These are phyloP conservation scores for Acacia concinna DNA, from an alignment of 331 rosid species.

Conservation along the genomic window DNA sequence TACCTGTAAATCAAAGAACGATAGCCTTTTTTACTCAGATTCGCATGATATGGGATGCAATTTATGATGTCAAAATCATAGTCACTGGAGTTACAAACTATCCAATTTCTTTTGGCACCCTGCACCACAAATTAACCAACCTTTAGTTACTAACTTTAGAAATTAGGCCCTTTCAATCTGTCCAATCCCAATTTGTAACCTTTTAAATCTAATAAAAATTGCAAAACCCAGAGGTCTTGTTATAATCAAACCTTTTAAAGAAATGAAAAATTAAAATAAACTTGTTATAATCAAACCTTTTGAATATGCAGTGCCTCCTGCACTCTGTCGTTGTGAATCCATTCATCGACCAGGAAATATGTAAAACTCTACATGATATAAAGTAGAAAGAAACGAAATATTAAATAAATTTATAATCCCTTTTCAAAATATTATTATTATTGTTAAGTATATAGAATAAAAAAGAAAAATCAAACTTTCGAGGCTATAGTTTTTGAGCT, in stretches of 20 bases:
- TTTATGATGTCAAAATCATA: neutral
- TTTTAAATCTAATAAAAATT: neutral
- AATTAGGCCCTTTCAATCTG: too few relatives aligned
- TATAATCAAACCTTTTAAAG: too few relatives aligned
- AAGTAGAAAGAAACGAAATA: neutral
- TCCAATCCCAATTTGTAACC: too few relatives aligned
- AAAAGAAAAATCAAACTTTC: too few relatives aligned
- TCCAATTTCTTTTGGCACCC: constrained; percentile 41
- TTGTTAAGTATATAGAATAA: neutral
- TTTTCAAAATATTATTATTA: neutral
- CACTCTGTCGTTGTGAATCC: constrained; percentile 30
- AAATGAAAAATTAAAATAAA: neutral
- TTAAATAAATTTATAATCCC: neutral
- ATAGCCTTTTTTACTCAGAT: constrained; percentile 41
- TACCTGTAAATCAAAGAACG: constrained; percentile 51
- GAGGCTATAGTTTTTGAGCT: neutral
- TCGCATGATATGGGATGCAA: constrained; percentile 30
- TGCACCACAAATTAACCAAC: neutral
- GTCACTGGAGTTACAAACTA: neutral
- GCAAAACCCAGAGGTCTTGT: neutral
- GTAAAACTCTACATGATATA: neutral
- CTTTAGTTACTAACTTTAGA: neutral
- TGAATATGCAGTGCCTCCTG: constrained; percentile 24
- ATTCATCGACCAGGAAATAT: neutral
- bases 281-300: constrained; percentile 20